These are phyloP conservation scores for Xylaria sp. DNA, from an alignment of 2,329 filamentous ascomycete species.

Conservation along the genomic window DNA sequence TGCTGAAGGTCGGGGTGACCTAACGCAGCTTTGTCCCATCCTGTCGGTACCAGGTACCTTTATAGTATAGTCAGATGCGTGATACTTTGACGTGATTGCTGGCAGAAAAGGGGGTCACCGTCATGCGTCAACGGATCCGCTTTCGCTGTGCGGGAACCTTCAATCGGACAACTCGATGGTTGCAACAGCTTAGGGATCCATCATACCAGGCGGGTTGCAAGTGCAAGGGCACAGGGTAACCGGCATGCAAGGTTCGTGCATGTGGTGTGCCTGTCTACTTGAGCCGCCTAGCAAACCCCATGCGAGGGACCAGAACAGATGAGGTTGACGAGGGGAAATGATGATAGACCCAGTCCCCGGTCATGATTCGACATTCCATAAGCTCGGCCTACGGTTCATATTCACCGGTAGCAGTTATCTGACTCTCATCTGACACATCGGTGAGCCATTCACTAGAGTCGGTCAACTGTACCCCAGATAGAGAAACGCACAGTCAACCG, in stretches of 20 bases:
- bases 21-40: constrained; percentile 7
- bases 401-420: constrained; percentile 16
- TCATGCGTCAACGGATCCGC: constrained; percentile 7
- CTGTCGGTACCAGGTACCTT: constrained; percentile 10
- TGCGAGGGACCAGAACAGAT: constrained; percentile 2
- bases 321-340: constrained; percentile 1
- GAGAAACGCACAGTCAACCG: neutral
- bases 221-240: constrained; percentile 13
- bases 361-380: constrained; percentile 14
- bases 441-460: constrained; percentile 16
- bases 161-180: neutral
- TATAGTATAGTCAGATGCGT: constrained; percentile 2
- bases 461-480: constrained; percentile 14
- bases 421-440: constrained; percentile 17
- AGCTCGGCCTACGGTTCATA: constrained; percentile 15
- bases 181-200: constrained; percentile 3
- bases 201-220: neutral
- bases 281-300: constrained; percentile 13
- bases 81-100: constrained; percentile 2
- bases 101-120: neutral
- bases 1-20: neutral
- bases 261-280: constrained; percentile 16
- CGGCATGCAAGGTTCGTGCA: constrained; percentile 18
- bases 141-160: constrained; percentile 5
- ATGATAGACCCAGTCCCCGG: constrained; percentile 10